Base-by-base conservation (phyloP, 2,329 filamentous ascomycete genomes). In the Penicillium sp. region DNA sequence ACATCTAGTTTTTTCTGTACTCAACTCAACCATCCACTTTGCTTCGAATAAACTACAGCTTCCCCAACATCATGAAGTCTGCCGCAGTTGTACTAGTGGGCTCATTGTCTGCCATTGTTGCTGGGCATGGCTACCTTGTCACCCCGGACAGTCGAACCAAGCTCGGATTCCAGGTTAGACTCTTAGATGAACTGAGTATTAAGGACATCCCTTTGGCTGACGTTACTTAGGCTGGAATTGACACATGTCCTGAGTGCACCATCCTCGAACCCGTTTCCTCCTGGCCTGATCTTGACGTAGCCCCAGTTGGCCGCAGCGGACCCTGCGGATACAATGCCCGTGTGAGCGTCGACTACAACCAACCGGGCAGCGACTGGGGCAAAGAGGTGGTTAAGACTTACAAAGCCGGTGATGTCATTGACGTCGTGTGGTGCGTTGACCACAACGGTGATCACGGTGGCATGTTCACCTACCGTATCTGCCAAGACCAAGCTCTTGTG, bases 361-460 rank as follows among this genome's bases (percentile, higher is more conserved):
- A 69, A 42, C 76, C 76, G 0, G 58, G 61, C 0, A 52, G 50
- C 3, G 61, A 67, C 58, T 79, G 75, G 75, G 76, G 76, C 21
- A 65, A 60, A 9, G 46, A 63, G 0, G 62, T 69, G 0, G 72
- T 77, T 0, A 69, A 60, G 2, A 75, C 69, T 1, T 79, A 78
- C 61, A 61, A 62, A 0, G 63, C 72, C 0, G 77, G 76, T 0
- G 64, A 78, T 9, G 61, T 69, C 0, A 61, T 78, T 22, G 72
- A 76, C 22, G 76, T 79, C 0, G 65, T 77, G 58, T 79, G 77
- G 77, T 79, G 77, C 45, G 70, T 79, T 17, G 77, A 80, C 56
- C 64, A 77, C 62, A 79, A 79, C 55, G 77, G 77, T 0, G 76
- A 79, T 54, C 77, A 79, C 53, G 76, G 76, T 24, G 77, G 76